Conservation (phyloP, 495 filamentous ascomycete species). For the Letharia columbiana region DNA sequence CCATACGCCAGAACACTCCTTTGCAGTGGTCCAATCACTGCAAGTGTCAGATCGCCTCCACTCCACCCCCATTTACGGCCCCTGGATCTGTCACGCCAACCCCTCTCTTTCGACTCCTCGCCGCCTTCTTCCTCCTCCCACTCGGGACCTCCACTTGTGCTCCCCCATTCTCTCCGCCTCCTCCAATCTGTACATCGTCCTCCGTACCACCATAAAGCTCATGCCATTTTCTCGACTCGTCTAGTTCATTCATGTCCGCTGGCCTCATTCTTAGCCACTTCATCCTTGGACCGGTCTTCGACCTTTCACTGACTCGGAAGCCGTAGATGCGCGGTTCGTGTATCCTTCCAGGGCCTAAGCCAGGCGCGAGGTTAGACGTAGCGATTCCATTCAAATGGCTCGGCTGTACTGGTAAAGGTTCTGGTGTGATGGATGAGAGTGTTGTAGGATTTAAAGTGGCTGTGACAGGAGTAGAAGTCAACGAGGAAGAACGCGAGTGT, state of each 20-base stretch:
- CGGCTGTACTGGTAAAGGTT: constrained; percentile 41
- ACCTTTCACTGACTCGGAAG: constrained; percentile 82
- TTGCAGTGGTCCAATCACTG: constrained; percentile 2
- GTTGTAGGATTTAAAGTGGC: constrained; percentile 5
- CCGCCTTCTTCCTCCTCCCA: constrained; percentile 43
- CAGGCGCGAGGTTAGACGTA: constrained; percentile 74
- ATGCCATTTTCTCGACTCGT: constrained; percentile 58
- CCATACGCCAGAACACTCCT: background rate
- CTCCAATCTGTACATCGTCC: constrained; percentile 30
- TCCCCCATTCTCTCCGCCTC: constrained; percentile 40
- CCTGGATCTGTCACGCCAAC: background rate
- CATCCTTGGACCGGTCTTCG: constrained; percentile 85
- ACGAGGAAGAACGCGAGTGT: constrained; percentile 33
- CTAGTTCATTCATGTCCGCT: constrained; percentile 65
- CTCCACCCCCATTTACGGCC: constrained; percentile 13
- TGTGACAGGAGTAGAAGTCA: constrained; percentile 28
- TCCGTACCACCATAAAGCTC: constrained; percentile 29
- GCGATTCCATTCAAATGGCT: constrained; percentile 73
- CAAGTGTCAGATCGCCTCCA: background rate
- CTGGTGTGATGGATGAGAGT: constrained; percentile 10
- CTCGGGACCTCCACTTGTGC: constrained; percentile 33
- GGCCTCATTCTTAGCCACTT: constrained; percentile 88
- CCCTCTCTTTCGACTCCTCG: constrained; percentile 37
- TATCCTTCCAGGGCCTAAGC: constrained; percentile 71
- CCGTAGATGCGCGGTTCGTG: constrained; percentile 97